Evolutionary conservation across 345 rosid genomes (phyloP).

Genomic region (Ceriops tagal): DNA sequence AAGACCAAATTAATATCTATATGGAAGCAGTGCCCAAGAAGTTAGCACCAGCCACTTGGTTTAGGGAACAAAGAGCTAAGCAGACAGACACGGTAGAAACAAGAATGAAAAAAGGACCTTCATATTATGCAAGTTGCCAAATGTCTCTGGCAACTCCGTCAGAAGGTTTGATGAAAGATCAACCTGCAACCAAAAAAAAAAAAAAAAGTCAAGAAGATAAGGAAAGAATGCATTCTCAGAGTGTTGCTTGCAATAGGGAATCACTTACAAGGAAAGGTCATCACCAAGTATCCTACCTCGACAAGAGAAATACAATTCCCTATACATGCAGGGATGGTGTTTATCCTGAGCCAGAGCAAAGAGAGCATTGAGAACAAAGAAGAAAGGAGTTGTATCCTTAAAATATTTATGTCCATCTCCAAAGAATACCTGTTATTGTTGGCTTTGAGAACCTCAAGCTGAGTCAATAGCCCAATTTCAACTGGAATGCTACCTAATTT

Average conservation of each 20-base stretch:
- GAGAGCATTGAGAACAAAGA: constrained; percentile 1
- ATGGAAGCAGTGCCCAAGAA: too few relatives aligned
- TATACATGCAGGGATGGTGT: constrained; percentile 40
- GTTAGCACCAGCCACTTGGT: not conserved
- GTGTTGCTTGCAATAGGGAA: not conserved
- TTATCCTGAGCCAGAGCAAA: constrained; percentile 46
- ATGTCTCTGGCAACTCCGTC: constrained; percentile 58
- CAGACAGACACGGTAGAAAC: not conserved
- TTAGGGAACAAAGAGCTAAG: not conserved
- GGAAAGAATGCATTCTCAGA: not conserved
- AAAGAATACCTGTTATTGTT: constrained; percentile 64
- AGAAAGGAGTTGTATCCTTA: not conserved
- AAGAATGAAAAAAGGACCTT: constrained; percentile 45
- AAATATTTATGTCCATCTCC: not conserved
- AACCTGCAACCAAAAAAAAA: constrained; percentile 42
- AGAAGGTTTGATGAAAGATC: constrained; percentile 84
- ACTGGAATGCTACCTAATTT: constrained; percentile 59
- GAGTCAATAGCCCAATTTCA: constrained; percentile 60
- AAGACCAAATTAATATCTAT: not conserved
- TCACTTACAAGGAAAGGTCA: not conserved
- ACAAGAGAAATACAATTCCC: constrained; percentile 60
- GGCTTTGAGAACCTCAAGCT: constrained; percentile 74
- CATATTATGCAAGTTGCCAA: constrained; percentile 50
- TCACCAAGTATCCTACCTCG: constrained; percentile 43
- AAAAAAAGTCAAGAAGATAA: not conserved